Base-by-base conservation (phyloP, 179 eudicot species). In the Heliamphora pulchella region DNA sequence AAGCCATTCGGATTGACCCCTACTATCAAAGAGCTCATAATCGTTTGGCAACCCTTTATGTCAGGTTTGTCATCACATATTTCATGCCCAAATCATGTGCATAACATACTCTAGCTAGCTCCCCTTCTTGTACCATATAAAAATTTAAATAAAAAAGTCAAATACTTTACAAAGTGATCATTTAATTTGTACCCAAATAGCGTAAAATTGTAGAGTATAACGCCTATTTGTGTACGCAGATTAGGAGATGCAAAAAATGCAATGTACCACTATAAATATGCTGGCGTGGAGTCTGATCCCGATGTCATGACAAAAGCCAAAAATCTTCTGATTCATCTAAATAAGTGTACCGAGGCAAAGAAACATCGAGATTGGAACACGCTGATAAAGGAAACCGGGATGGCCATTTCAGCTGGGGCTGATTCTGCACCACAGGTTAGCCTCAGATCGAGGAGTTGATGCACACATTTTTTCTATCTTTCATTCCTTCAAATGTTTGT, bases 381-480 rank as follows among this genome's bases (percentile, higher is more conserved):
- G 11, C 74, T 91, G 51, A 64, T 89, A 14, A 81, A 75, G 63
- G 91, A 91, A 82, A 79, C 86, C 41, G 58, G 10, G 2, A 80
- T 73, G 0, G 89, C 98, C 20, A 85, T 94, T 73, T 84, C 90
- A 63, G 87, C 87, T 14, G 97, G 97, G 17, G 98, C 97, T 22
- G 94, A 96, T 88, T 88, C 93, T 76, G 94, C 98, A 57, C 93
- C 92, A 43, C 83, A 82, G 99, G 99, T 96, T 72, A 79, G 85
- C 68, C 57, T 66, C 5, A 31, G 31, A 31, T 31, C 31, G 31
- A 31, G 3, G 22, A 70, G 51, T 69, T 69, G 5, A 44, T 46
- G 15, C 53, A 69, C 53, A 22, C 71, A 31, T 31, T 31, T 31
- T 31, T 31, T 31, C 31, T 31, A 31, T 0, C 31, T 31, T 31